phyloP scores from a whole-genome alignment of 2,329 filamentous ascomycete genomes.

The Biscogniauxia marginata region DNA sequence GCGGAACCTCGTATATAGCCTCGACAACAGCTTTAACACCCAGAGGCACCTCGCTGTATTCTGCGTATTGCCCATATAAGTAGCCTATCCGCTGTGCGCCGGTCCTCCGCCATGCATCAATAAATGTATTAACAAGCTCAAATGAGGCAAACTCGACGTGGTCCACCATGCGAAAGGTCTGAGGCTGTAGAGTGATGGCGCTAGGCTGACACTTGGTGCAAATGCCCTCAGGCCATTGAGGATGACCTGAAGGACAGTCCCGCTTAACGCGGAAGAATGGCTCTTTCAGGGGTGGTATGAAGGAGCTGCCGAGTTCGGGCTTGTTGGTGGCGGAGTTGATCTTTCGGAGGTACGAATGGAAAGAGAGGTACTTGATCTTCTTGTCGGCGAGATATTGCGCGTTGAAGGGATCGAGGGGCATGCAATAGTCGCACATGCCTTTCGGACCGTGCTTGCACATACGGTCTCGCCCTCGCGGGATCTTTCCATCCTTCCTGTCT shows the following conservation, averaged over 20 bases:
- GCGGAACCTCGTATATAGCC: conserved; percentile 94
- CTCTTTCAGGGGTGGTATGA: conserved; percentile 91
- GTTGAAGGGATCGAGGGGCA: conserved; percentile 93
- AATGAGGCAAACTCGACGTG: conserved; percentile 94
- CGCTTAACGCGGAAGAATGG: conserved; percentile 87
- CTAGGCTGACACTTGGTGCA: conserved; percentile 98
- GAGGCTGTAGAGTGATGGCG: conserved; percentile 91
- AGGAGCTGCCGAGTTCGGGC: conserved; percentile 87
- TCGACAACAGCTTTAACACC: conserved; percentile 95
- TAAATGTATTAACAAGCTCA: conserved; percentile 80
- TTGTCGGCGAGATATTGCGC: conserved; percentile 85
- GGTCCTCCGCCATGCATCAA: conserved; percentile 88
- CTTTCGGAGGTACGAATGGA: conserved; percentile 91
- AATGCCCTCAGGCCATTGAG: conserved; percentile 91
- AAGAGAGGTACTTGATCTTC: conserved; percentile 98
- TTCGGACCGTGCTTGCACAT: conserved; percentile 94
- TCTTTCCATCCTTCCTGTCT: conserved; percentile 80
- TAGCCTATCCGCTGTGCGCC: conserved; percentile 84
- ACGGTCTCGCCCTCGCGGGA: conserved; percentile 31
- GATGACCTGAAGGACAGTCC: conserved; percentile 90
- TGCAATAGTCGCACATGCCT: conserved; percentile 99
- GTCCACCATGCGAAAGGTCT: conserved; percentile 94
- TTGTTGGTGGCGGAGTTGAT: conserved; percentile 97
- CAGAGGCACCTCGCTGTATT: conserved; percentile 89
- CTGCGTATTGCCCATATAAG: conserved; percentile 84